phyloP scores from a whole-genome alignment of 2,329 filamentous ascomycete genomes.

The Mariannaea sp. region DNA sequence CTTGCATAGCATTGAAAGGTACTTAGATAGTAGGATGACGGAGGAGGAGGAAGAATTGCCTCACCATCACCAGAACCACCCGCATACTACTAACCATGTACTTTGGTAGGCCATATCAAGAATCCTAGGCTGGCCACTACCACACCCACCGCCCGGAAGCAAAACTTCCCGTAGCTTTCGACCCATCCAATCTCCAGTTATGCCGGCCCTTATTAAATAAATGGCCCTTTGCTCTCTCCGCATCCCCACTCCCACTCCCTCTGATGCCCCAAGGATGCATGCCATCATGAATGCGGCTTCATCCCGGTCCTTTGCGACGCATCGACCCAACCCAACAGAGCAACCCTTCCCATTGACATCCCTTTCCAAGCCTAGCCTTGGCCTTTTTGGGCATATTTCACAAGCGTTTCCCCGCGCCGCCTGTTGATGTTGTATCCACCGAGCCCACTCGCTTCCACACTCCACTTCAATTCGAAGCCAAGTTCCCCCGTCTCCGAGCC shows the following conservation, averaged over 20 bases:
- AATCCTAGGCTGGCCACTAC: too few relatives aligned
- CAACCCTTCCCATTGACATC: conserved; percentile 2
- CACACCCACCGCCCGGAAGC: conserved; percentile 13
- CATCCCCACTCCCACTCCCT: conserved; percentile 18
- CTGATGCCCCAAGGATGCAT: conserved; percentile 12
- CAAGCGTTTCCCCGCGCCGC: conserved; percentile 28
- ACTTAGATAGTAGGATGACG: too few relatives aligned
- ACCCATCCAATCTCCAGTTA: conserved; percentile 10
- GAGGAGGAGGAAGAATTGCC: too few relatives aligned
- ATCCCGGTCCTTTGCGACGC: neutral
- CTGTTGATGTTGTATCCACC: conserved; percentile 26
- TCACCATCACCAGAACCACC: too few relatives aligned
- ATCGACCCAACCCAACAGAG: neutral
- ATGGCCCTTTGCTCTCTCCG: conserved; percentile 2
- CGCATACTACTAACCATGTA: too few relatives aligned
- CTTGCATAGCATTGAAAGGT: too few relatives aligned
- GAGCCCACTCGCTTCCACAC: conserved; percentile 11
- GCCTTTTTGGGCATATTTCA: conserved; percentile 10
- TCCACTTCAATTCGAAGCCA: conserved; percentile 20
- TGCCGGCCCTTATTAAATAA: conserved; percentile 23
- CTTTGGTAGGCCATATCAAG: too few relatives aligned
- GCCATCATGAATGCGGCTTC: neutral
- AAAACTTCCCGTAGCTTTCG: conserved; percentile 18
- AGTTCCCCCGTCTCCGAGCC: conserved; percentile 20
- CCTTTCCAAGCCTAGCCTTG: conserved; percentile 19